These are phyloP conservation scores for Phytophthora lateralis DNA, from an alignment of 352 stramenopile species.

Conservation along the genomic window DNA sequence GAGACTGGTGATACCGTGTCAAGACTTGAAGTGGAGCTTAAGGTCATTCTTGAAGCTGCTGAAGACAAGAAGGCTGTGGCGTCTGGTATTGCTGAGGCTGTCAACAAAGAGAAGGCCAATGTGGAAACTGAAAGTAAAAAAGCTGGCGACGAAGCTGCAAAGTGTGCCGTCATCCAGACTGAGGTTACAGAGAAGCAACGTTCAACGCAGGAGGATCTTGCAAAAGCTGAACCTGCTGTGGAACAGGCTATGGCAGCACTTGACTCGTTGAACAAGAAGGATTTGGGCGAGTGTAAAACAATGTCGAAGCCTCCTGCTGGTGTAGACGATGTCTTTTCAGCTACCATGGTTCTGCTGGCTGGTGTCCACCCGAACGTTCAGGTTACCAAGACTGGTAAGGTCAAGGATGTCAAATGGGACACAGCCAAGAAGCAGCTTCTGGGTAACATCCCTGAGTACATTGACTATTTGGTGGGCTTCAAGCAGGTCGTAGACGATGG, in stretches of 20 bases:
- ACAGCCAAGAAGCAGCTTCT: slow-evolving; percentile 95
- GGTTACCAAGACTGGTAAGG: slow-evolving; percentile 94
- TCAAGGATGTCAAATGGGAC: slow-evolving; percentile 96
- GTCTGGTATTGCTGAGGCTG: slow-evolving; percentile 94
- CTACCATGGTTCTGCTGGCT: slow-evolving; percentile 94
- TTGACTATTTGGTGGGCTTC: slow-evolving; percentile 93
- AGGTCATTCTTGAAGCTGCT: slow-evolving; percentile 95
- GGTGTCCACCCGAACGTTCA: slow-evolving; percentile 94
- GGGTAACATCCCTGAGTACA: slow-evolving; percentile 96
- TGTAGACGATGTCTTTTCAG: slow-evolving; percentile 95
- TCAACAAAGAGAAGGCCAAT: slow-evolving; percentile 96
- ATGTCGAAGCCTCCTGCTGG: slow-evolving; percentile 95
- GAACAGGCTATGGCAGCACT: slow-evolving; percentile 96
- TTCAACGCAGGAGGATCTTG: slow-evolving; percentile 89
- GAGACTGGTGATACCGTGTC: slow-evolving; percentile 94
- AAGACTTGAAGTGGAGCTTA: slow-evolving; percentile 93
- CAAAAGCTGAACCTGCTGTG: slow-evolving; percentile 94
- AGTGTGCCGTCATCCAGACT: slow-evolving; percentile 93
- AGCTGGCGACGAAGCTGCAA: slow-evolving; percentile 90
- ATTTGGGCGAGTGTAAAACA: slow-evolving; percentile 96
- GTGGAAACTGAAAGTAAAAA: slow-evolving; percentile 96
- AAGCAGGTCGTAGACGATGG: slow-evolving; percentile 95
- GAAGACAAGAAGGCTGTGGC: slow-evolving; percentile 96
- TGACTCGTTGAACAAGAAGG: slow-evolving; percentile 96
- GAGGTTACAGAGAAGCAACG: slow-evolving; percentile 95